A percentile compares a stretch with the other conserved stretches of the same genome.
phyloP scores from a whole-genome alignment of 1,284 basidiomycete species.

The Flammula alnicola region DNA sequence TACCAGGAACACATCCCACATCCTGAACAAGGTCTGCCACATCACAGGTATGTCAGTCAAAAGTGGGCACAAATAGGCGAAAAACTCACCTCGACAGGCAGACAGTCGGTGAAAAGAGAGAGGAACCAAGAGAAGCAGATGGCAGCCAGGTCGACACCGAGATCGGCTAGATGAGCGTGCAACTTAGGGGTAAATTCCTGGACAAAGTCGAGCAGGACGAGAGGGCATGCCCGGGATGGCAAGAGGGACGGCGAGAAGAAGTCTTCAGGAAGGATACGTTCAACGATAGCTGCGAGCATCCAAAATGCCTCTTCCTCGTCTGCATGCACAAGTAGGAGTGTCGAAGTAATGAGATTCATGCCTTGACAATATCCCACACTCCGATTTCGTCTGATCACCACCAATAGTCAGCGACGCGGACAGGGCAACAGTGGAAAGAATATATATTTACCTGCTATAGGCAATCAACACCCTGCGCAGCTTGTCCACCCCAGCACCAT shows the following conservation, averaged over 20 bases:
- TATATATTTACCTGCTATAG: constrained; percentile 78
- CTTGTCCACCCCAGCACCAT: constrained; percentile 93
- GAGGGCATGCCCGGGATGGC: constrained; percentile 91
- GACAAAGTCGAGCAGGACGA: constrained; percentile 89
- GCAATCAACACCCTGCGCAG: constrained; percentile 87
- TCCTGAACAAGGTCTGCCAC: constrained; percentile 76
- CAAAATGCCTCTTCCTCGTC: constrained; percentile 98
- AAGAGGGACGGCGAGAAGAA: constrained; percentile 86
- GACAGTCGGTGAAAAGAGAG: constrained; percentile 93
- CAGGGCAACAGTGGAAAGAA: constrained; percentile 11
- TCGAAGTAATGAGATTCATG: constrained; percentile 96
- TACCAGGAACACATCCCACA: constrained; percentile 96
- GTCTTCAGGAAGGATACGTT: constrained; percentile 80
- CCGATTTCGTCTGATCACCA: constrained; percentile 69
- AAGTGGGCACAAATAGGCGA: neutral
- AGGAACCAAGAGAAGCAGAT: constrained; percentile 99
- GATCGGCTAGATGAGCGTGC: constrained; percentile 72
- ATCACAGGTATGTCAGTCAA: constrained; percentile 30
- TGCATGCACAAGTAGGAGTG: constrained; percentile 89
- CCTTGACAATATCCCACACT: constrained; percentile 90
- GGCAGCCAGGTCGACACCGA: constrained; percentile 90
- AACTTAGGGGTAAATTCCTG: constrained; percentile 79
- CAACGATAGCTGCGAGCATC: constrained; percentile 90
- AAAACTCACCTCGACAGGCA: constrained; percentile 84
- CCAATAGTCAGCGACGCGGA: constrained; percentile 12